Evolutionary conservation across 208 protist species (phyloP).

Genomic region (Endotrypanum monterogeii): DNA sequence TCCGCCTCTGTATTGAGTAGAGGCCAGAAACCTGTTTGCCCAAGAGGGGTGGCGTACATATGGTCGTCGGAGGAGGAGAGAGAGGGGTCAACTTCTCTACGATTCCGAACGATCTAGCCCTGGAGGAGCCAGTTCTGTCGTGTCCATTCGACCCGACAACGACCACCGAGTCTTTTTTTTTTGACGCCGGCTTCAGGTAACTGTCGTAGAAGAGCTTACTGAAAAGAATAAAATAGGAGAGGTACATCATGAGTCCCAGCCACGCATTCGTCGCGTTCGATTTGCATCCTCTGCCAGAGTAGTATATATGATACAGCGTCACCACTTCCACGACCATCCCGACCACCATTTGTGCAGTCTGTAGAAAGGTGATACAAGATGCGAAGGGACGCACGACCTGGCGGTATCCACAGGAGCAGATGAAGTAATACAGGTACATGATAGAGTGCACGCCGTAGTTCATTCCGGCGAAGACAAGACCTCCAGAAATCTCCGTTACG

Average conservation of each 20-base stretch:
- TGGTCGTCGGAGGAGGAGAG: too few species aligned
- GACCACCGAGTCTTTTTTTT: too few species aligned
- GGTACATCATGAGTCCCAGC: conserved; percentile 88
- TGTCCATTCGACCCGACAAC: too few species aligned
- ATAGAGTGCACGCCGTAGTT: conserved; percentile 94
- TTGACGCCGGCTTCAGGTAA: conserved; percentile 42
- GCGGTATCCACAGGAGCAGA: conserved; percentile 56
- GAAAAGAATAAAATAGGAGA: conserved; percentile 90
- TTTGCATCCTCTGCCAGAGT: conserved; percentile 43
- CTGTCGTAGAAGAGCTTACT: conserved; percentile 57
- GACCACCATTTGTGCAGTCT: conserved; percentile 93
- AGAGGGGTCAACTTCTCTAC: too few species aligned
- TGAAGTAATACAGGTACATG: conserved; percentile 96
- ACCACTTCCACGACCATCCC: conserved; percentile 71
- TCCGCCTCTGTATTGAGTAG: too few species aligned
- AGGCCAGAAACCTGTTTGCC: too few species aligned
- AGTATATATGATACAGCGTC: conserved; percentile 49
- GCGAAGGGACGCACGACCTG: conserved; percentile 69
- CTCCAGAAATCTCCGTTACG: conserved; percentile 38
- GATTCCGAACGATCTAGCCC: too few species aligned
- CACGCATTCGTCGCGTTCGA: conserved; percentile 36
- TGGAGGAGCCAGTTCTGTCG: too few species aligned
- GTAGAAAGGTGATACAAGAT: conserved; percentile 83
- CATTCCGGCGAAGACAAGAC: conserved; percentile 90
- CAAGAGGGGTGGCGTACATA: too few species aligned